Base-by-base conservation (phyloP, 2,329 filamentous ascomycete genomes). In the Phyllosticta citriasiana region DNA sequence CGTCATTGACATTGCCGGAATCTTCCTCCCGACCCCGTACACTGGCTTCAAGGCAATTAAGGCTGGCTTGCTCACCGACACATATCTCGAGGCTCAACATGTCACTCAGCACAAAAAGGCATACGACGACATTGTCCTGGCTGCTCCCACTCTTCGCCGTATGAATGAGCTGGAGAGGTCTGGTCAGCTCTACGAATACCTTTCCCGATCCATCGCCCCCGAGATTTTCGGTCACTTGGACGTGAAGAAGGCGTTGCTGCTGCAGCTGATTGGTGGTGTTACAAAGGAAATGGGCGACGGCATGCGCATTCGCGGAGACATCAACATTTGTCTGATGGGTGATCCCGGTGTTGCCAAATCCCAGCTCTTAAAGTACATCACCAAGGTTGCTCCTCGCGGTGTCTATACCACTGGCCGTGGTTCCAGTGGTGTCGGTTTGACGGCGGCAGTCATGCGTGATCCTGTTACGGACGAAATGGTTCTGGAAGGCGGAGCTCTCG, bases 331-430 rank as follows among this genome's bases (percentile, higher is more conserved):
- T 74, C 79, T 99, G 70, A 99, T 99, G 94, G 94, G 94, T 82
- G 94, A 99, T 71, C 94, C 94, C 72, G 94, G 94, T 90, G 94
- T 99, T 72, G 94, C 94, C 78, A 99, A 99, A 79, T 99, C 94
- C 47, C 94, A 99, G 79, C 79, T 99, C 66, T 83, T 99, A 66
- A 97, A 97, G 77, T 99, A 99, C 74, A 97, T 99, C 72, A 91
- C 91, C 66, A 97, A 99, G 78, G 94, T 99, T 30, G 93, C 94
- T 1, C 94, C 94, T 64, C 89, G 94, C 65, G 92, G 91, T 68
- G 87, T 92, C 12, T 92, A 92, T 76, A 92, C 88, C 4, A 89
- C 88, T 3, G 88, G 88, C 64, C 87, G 88, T 67, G 88, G 88
- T 73, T 89, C 86, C 77, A 89, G 86, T 73, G 88, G 88, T 71